A percentile compares a stretch with the other conserved stretches of the same genome.
These are phyloP conservation scores for Exsudoporus frostii DNA, from an alignment of 768 basidiomycete genomes.

Conservation along the genomic window DNA sequence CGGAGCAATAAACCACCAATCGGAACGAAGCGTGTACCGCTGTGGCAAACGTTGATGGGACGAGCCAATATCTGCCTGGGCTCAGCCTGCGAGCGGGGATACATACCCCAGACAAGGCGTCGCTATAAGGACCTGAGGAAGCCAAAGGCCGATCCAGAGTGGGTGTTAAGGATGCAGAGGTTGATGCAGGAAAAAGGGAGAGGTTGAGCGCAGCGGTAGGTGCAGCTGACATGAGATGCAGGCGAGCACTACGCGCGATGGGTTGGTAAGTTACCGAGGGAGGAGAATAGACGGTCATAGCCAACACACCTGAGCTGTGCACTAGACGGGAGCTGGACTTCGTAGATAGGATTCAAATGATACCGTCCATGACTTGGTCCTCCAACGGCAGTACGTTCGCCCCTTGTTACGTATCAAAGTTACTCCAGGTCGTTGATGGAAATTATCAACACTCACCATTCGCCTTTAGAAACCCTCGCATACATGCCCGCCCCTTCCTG, in stretches of 20 bases:
- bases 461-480: conserved; percentile 58
- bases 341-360: conserved; percentile 63
- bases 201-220: conserved; percentile 54
- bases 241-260: conserved; percentile 51
- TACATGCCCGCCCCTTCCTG: conserved; percentile 95
- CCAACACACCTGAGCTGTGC: conserved; percentile 57
- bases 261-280: not conserved
- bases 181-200: conserved; percentile 46
- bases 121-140: conserved; percentile 81
- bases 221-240: conserved; percentile 52
- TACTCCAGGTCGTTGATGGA: not conserved
- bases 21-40: conserved; percentile 56
- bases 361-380: conserved; percentile 68
- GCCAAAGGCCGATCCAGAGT: conserved; percentile 42
- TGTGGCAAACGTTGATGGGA: conserved; percentile 72
- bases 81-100: conserved; percentile 51
- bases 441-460: conserved; percentile 56
- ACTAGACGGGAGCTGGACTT: conserved; percentile 49
- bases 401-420: conserved; percentile 42
- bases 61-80: conserved; percentile 63
- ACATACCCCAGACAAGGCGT: conserved; percentile 67
- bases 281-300: not conserved
- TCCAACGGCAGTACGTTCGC: conserved; percentile 55
- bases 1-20: conserved; percentile 57
- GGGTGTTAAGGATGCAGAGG: conserved; percentile 3